Base-by-base conservation (phyloP, 768 basidiomycete species). In the Pleurotus tuber-regium region DNA sequence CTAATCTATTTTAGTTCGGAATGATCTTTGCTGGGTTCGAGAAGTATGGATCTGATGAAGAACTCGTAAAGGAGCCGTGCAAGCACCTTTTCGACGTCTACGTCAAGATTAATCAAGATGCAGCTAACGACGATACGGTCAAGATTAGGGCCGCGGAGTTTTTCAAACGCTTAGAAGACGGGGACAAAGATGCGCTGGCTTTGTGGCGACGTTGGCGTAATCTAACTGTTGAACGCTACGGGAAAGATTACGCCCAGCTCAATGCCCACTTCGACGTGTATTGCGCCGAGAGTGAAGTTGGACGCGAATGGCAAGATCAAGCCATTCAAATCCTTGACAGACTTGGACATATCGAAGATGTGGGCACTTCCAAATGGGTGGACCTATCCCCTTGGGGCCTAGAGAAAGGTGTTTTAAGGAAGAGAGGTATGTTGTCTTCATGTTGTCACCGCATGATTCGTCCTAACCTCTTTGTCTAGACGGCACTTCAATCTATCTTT, bases 401-500 rank as follows among this genome's bases (percentile, higher is more conserved):
- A 56, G 70, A 67, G 47, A 67, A 64, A 52, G 66, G 67, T 14
- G 70, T 75, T 42, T 62, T 75, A 46, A 57, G 66, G 47, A 75
- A 73, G 53, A 65, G 54, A 18, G 57, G 62, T 62, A 11, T 33
- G 46, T 48, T 5, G 16, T 1, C 12, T 53, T 19, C 9, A 24
- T 8, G 9, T 24, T 4, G 2, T 21, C 4, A 36, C 4, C 42
- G 25, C 11, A 10, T 3, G 23, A 14, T 4, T n/a, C 36, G 41
- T 30, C 21, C 11, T 31, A 33, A 16, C 0, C 35, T 4, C 26
- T 14, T 24, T 28, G 29, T 11, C 1, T 4, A 73, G 74, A 75
- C 49, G 74, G 74, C 11, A 73, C 71, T 2, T 61, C 67, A 10
- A 72, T 73, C 36, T 87, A 88, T 64, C 75, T 87, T 40, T 84